Conservation (phyloP, 2,329 filamentous ascomycete genomes). For the Ophiocordyceps australis region DNA sequence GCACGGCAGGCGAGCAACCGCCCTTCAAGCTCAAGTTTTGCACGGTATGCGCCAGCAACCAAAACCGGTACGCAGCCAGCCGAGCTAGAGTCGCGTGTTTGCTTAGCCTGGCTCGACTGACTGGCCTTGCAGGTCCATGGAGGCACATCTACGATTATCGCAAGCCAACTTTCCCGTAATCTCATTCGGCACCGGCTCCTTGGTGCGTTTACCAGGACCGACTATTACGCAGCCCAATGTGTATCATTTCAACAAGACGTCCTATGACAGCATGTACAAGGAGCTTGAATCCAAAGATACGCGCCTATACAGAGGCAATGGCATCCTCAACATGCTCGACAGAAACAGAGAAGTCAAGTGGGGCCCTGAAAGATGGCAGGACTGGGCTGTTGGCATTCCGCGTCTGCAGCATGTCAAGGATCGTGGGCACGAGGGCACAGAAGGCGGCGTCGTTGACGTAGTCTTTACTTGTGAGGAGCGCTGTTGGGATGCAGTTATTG, state of each 20-base stretch:
- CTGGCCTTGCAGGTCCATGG: constrained; percentile 53
- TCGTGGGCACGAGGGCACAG: constrained; percentile 62
- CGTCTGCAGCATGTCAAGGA: constrained; percentile 60
- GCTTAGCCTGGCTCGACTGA: too few relatives aligned
- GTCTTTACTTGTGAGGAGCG: constrained; percentile 96
- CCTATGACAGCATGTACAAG: constrained; percentile 86
- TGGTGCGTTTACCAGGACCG: constrained; percentile 83
- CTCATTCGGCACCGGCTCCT: constrained; percentile 89
- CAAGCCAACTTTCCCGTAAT: constrained; percentile 84
- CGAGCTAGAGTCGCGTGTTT: constrained; percentile 1
- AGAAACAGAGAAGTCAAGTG: constrained; percentile 85
- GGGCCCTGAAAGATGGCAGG: constrained; percentile 93
- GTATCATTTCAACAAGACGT: constrained; percentile 94
- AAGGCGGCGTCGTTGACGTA: constrained; percentile 79
- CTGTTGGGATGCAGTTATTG: constrained; percentile 95
- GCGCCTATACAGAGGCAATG: constrained; percentile 77
- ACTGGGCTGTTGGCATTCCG: constrained; percentile 81
- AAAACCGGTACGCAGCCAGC: constrained; percentile 57
- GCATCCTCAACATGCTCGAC: constrained; percentile 87
- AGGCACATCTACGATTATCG: constrained; percentile 88
- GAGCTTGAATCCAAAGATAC: constrained; percentile 77
- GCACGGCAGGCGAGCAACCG: constrained; percentile 28
- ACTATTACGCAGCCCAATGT: constrained; percentile 89
- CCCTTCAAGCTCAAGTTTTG: constrained; percentile 87
- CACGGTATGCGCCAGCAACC: constrained; percentile 97